Evolutionary conservation across 306 rosid species (phyloP), one percentile per base, ranked within the genome.

Genomic region (Lathyrus tuberosus): DNA sequence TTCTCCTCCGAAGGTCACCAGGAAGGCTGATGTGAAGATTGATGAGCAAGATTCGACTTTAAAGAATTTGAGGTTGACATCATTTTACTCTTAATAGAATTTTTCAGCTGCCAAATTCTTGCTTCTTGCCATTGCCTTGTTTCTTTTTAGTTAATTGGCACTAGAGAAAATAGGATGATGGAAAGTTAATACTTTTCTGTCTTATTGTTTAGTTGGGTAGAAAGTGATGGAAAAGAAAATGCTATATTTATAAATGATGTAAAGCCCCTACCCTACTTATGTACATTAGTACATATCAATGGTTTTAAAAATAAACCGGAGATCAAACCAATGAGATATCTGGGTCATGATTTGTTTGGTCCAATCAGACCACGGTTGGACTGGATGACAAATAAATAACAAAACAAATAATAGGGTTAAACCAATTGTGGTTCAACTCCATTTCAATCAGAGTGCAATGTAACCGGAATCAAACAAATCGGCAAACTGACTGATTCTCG

Each of bases 1-100:
- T 63, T 87, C 97, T 80, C 97, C 97, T 10, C 99, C 99, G 2
- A 87, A 86, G 84, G 78, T 79, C 53, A 48, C 82, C 0, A 22
- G 46, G n/a, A 71, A 74, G 53, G 41, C 74, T 3, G 67, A 62
- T 10, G 65, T 5, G 70, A 54, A 24, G 53, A 43, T 65, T 35
- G 83, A 31, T 30, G 84, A 26, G 10, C 92, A 87, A 63, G 79
- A 91, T 82, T 87, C 99, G 8, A 87, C 92, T 40, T 73, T 94
- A 65, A 88, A 64, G 82, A 82, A 79, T 17, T 70, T 91, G 79
- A 91, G 97, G 99, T 94, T 84, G 64, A 10, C 24, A 4, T 3
- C 2, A 5, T 52, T 62, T 42, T 35, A 56, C 31, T 53, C 10
- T 46, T 30, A 6, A 1, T 60, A 6, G 7, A 5, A 60, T 6